These are phyloP conservation scores for Papiliotrema terrestris DNA, from an alignment of 1,284 basidiomycete species.

Conservation along the genomic window DNA sequence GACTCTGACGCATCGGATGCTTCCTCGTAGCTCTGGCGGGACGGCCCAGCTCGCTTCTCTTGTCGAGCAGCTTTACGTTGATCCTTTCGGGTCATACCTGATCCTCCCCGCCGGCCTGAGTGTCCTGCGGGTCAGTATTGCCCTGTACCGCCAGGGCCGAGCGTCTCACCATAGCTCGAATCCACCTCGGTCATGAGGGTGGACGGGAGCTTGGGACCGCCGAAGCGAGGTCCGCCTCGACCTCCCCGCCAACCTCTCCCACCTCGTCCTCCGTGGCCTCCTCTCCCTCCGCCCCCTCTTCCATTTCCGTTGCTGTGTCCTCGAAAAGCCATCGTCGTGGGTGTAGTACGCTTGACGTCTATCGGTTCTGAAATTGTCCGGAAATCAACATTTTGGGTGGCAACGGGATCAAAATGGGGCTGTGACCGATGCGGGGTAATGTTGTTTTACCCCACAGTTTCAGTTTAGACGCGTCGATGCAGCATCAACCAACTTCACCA, in stretches of 20 bases:
- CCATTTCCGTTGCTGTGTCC: not conserved
- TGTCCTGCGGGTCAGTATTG: not conserved
- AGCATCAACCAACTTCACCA: not conserved
- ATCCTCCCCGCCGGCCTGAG: slow-evolving; percentile 7
- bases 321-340: slow-evolving; percentile 5
- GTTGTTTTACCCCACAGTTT: not conserved
- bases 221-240: not conserved
- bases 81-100: slow-evolving; percentile 14
- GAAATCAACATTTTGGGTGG: slow-evolving; percentile 1
- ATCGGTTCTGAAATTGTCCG: not conserved
- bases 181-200: slow-evolving; percentile 36
- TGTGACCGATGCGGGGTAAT: no score
- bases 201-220: slow-evolving; percentile 37
- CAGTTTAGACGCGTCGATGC: not conserved
- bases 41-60: not conserved
- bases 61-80: slow-evolving; percentile 8
- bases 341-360: not conserved
- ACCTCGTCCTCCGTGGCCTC: slow-evolving; percentile 7
- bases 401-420: slow-evolving; percentile 2
- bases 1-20: slow-evolving; percentile 1
- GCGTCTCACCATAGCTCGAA: slow-evolving; percentile 20
- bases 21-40: not conserved
- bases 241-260: slow-evolving; percentile 7
- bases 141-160: not conserved
- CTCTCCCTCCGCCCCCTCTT: slow-evolving; percentile 4